Conservation (phyloP, 495 filamentous ascomycete genomes). For the Xylaria castorea region DNA sequence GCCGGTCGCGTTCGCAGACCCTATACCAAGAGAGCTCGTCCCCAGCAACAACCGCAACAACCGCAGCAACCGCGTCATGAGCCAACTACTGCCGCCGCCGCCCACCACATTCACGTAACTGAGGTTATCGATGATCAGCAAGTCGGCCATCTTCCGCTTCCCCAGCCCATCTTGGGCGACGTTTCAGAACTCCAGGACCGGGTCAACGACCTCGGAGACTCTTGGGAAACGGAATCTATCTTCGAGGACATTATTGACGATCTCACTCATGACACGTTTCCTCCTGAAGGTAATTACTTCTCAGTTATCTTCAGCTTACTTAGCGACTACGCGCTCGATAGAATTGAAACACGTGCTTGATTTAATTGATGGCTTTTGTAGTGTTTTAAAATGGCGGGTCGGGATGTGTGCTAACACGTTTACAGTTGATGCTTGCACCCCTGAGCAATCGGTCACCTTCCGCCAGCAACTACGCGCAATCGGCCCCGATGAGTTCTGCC, state of each 20-base stretch:
- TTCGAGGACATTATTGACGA: constrained; percentile 72
- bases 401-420: constrained; percentile 29
- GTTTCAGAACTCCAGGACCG: constrained; percentile 60
- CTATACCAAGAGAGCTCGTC: constrained; percentile 23
- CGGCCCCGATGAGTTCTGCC: constrained; percentile 77
- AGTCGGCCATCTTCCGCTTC: constrained; percentile 36
- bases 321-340: constrained; percentile 13
- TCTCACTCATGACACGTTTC: constrained; percentile 65
- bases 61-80: not conserved
- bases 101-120: constrained; percentile 6
- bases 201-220: constrained; percentile 66
- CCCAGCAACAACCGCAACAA: constrained; percentile 4
- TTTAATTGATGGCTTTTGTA: not conserved
- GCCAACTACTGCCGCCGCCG: not conserved
- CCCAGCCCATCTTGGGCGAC: constrained; percentile 36
- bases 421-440: constrained; percentile 69
- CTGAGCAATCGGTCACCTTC: constrained; percentile 72
- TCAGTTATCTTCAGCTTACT: constrained; percentile 30
- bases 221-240: constrained; percentile 72
- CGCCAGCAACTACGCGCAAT: constrained; percentile 73
- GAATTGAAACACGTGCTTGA: not conserved
- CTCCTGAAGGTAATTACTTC: constrained; percentile 57
- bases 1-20: constrained; percentile 23
- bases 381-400: not conserved
- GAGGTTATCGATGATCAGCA: constrained; percentile 37